These are phyloP conservation scores for Achlya hypogyna DNA, from an alignment of 352 stramenopile species.

Conservation along the genomic window DNA sequence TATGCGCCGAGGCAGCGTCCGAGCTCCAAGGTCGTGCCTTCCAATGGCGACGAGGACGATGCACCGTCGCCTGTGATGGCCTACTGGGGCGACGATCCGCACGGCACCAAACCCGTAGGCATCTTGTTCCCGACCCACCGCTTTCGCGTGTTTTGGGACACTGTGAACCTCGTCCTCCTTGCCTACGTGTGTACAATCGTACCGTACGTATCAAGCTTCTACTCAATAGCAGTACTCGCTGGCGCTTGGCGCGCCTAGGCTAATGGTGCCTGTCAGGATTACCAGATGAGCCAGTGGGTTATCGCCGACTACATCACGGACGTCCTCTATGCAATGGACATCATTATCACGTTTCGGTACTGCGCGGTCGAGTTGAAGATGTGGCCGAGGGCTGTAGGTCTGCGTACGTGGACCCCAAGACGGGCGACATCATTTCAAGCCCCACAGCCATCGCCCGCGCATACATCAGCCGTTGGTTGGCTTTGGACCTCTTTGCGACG, in stretches of 20 bases:
- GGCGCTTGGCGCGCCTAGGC: not conserved
- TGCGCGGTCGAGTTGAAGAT: not conserved
- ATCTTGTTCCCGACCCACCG: not conserved
- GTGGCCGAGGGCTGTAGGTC: not conserved
- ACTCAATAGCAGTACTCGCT: not conserved
- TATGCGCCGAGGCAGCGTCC: slow-evolving; percentile 6
- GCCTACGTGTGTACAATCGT: not conserved
- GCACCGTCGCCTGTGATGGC: not conserved
- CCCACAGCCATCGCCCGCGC: not conserved
- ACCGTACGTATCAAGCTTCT: not conserved
- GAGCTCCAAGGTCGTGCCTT: not conserved
- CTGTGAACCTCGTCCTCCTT: not conserved
- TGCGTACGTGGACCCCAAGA: not conserved
- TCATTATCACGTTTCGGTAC: not conserved
- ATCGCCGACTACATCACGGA: not conserved
- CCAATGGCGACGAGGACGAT: not conserved
- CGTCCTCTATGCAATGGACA: not conserved
- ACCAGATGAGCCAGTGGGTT: not conserved
- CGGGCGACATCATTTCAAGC: not conserved
- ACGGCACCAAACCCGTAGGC: not conserved
- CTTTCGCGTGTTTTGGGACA: not conserved
- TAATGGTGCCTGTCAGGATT: not conserved
- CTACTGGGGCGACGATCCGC: not conserved
- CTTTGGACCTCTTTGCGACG: not conserved
- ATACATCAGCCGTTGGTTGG: not conserved